These are phyloP conservation scores for Nicotiana obtusifolia DNA, from an alignment of 257 asterid genomes.

Conservation along the genomic window DNA sequence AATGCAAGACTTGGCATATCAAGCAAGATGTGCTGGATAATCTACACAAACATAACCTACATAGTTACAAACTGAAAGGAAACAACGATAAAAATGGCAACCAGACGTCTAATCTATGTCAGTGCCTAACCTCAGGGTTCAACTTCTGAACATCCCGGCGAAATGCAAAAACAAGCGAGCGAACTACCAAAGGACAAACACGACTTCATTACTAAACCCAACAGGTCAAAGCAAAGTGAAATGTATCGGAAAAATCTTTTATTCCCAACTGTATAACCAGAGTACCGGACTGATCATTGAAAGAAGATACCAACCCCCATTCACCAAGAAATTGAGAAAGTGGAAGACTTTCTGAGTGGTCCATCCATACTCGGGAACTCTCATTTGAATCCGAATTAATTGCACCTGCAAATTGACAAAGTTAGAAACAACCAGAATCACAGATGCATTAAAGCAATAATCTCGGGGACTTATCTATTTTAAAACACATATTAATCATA, in stretches of 20 bases:
- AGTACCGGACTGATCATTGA: neutral
- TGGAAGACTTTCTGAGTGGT: slow-evolving; percentile 98
- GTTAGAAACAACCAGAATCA: slow-evolving; percentile 3
- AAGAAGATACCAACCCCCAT: slow-evolving; percentile 53
- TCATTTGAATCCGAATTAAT: slow-evolving; percentile 80
- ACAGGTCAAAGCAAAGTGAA: neutral
- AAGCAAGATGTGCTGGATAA: slow-evolving; percentile 82
- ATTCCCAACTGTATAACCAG: neutral
- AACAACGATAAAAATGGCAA: neutral
- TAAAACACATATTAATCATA: neutral
- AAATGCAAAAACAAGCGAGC: slow-evolving; percentile 62
- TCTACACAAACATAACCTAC: slow-evolving; percentile 34
- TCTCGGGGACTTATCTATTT: neutral
- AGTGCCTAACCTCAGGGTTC: slow-evolving; percentile 69
- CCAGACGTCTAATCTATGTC: neutral
- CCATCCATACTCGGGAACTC: slow-evolving; percentile 99
- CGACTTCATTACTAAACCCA: slow-evolving; percentile 7
- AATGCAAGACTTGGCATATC: slow-evolving; percentile 94
- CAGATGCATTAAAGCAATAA: slow-evolving; percentile 4
- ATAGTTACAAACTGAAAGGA: slow-evolving; percentile 6
- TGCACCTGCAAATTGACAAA: slow-evolving; percentile 48
- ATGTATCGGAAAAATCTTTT: neutral
- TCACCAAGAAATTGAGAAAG: slow-evolving; percentile 90
- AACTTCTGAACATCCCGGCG: slow-evolving; percentile 73
- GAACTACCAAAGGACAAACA: slow-evolving; percentile 42